Conservation (phyloP, 495 filamentous ascomycete genomes). For the Podospora anserina region DNA sequence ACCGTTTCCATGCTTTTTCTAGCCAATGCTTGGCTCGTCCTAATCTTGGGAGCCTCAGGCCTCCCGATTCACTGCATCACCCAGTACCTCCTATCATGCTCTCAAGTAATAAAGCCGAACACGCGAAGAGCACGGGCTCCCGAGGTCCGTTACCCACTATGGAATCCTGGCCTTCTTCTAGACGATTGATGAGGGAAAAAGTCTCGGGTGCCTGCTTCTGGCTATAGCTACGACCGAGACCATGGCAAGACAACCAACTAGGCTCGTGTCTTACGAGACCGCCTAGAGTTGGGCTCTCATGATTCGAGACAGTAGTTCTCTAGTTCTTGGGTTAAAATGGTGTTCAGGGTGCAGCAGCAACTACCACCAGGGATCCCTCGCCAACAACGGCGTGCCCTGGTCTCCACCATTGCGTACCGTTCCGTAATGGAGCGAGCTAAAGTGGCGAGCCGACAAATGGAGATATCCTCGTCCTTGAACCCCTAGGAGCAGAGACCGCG, state of each 20-base stretch:
- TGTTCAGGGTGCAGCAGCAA: not conserved
- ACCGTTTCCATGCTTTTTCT: slow-evolving; percentile 8
- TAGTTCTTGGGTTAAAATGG: not conserved
- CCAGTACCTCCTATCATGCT: not conserved
- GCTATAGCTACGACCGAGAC: not conserved
- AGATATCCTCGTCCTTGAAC: not conserved
- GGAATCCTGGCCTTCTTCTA: not conserved
- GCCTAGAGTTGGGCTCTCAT: not conserved
- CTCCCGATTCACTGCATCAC: not conserved
- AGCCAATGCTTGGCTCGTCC: slow-evolving; percentile 4
- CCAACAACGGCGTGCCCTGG: not conserved
- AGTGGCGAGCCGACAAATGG: not conserved
- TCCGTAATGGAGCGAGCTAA: slow-evolving; percentile 2
- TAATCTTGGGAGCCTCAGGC: slow-evolving; percentile 3
- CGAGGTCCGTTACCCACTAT: not conserved
- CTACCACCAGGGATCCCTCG: not conserved
- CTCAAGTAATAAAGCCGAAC: slow-evolving; percentile 4
- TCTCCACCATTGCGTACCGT: not conserved
- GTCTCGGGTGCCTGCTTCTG: not conserved
- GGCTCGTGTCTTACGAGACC: not conserved
- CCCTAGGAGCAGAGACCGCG: not conserved
- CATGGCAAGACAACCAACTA: not conserved
- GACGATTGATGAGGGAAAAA: not conserved
- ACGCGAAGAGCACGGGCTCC: not conserved
- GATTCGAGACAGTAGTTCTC: not conserved